phyloP scores from a whole-genome alignment of 2,329 filamentous ascomycete species.

The Trichoderma simmonsii region DNA sequence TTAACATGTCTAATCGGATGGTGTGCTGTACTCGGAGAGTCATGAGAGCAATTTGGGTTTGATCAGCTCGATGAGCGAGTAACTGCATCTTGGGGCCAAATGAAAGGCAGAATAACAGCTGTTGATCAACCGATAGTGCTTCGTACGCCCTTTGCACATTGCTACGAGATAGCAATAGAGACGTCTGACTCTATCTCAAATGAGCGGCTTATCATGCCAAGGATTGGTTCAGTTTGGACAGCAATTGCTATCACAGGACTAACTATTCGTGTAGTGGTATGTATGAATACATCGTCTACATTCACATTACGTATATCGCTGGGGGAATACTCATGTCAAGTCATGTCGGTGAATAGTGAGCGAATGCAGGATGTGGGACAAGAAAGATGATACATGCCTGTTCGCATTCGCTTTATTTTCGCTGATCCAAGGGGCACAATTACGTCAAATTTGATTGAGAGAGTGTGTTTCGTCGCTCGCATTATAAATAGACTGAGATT shows the following conservation, averaged over 20 bases:
- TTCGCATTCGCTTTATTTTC: neutral
- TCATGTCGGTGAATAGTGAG: neutral
- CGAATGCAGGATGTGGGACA: neutral
- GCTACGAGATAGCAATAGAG: neutral
- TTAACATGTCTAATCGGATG: neutral
- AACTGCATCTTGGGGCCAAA: neutral
- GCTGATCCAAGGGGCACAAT: neutral
- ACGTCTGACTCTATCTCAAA: neutral
- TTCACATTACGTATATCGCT: neutral
- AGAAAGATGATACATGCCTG: neutral
- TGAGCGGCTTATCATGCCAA: neutral
- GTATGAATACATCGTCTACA: neutral
- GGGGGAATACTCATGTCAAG: neutral
- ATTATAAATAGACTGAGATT: neutral
- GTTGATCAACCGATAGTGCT: neutral
- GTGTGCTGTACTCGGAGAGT: neutral
- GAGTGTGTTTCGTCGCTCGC: neutral
- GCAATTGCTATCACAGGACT: neutral
- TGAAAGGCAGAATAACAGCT: neutral
- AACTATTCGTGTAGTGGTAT: neutral
- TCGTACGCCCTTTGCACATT: neutral
- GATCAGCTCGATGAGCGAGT: neutral
- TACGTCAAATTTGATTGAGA: neutral
- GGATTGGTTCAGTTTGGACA: neutral
- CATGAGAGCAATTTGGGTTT: neutral